Evolutionary conservation across 2,329 filamentous ascomycete species (phyloP), one percentile per base, ranked within the genome.

Genomic region (Leptodontidium sp.): DNA sequence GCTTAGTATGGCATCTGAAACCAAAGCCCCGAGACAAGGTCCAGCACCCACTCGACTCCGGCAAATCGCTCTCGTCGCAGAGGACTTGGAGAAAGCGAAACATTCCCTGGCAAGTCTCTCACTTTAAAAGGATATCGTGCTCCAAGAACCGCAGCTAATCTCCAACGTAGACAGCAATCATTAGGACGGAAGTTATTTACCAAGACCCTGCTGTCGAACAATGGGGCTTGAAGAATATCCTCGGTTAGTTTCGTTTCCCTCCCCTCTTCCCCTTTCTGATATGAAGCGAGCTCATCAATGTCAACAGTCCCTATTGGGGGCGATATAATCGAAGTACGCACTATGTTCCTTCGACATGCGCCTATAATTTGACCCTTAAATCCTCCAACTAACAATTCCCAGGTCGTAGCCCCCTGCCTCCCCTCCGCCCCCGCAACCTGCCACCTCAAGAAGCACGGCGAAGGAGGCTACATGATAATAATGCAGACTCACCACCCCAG

Each of bases 401-500:
- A 70, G 72, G 76, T 82, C 38, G 80, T 81, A 50, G 78, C 82
- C 1, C 82, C 82, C 1, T 76, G 78, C 65, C 74, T 75, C 47
- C 63, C 74, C 1, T 72, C 76, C n/a, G 82, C 82, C 0, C 81
- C 82, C 0, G 82, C 80, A 1, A 79, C 80, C 8, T 75, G 82
- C 40, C 71, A 83, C 4, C 79, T 84, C 17, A 65, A 78, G 1
- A 83, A 82, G 72, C 77, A 79, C 38, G 81, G 81, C 11, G 80
- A 83, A 65, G 81, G 82, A 8, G 82, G 82, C 4, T 84, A 84
- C 71, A 84, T 84, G 81, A 79, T 83, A 66, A 83, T 83, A 63
- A 84, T 84, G 82, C 82, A 84, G 70, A 83, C 79, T 1, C 71
- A 75, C 11, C 79, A 83, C 61, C 82, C 82, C 7, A 72, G 69